These are phyloP conservation scores for Taiozyma sp. DNA, from an alignment of 1,139 yeast genomes.

Conservation along the genomic window DNA sequence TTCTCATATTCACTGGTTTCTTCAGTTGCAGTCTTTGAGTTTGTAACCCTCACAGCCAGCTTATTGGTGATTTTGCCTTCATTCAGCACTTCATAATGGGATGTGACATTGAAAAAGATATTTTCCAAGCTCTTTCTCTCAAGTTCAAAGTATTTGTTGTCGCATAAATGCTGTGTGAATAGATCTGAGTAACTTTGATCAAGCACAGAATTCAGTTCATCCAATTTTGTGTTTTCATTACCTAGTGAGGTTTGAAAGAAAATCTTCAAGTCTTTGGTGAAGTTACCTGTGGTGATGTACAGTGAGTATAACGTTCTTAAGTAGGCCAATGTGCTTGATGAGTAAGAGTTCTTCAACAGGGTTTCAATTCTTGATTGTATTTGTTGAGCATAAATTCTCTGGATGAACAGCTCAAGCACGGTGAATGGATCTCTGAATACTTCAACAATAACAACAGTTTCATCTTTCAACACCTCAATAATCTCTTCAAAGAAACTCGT, in stretches of 20 bases:
- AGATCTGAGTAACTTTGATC: slow-evolving; percentile 73
- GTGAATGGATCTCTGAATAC: slow-evolving; percentile 68
- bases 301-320: slow-evolving; percentile 70
- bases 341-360: slow-evolving; percentile 59
- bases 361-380: slow-evolving; percentile 65
- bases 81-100: slow-evolving; percentile 46
- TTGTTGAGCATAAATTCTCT: slow-evolving; percentile 74
- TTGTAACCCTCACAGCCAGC: slow-evolving; percentile 36
- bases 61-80: slow-evolving; percentile 48
- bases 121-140: slow-evolving; percentile 73
- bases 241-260: slow-evolving; percentile 39
- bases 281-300: slow-evolving; percentile 55
- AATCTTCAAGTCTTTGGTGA: slow-evolving; percentile 64
- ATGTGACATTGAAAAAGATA: slow-evolving; percentile 45
- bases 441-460: slow-evolving; percentile 66
- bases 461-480: slow-evolving; percentile 50
- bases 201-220: slow-evolving; percentile 48
- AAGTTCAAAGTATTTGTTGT: slow-evolving; percentile 62
- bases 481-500: slow-evolving; percentile 38
- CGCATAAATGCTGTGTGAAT: slow-evolving; percentile 67
- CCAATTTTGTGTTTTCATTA: slow-evolving; percentile 41
- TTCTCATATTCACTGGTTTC: slow-evolving; percentile 17
- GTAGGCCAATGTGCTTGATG: slow-evolving; percentile 67
- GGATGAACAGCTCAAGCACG: slow-evolving; percentile 67
- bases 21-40: slow-evolving; percentile 11